phyloP scores from a whole-genome alignment of 106 monocot species.

The Allium cepa region DNA sequence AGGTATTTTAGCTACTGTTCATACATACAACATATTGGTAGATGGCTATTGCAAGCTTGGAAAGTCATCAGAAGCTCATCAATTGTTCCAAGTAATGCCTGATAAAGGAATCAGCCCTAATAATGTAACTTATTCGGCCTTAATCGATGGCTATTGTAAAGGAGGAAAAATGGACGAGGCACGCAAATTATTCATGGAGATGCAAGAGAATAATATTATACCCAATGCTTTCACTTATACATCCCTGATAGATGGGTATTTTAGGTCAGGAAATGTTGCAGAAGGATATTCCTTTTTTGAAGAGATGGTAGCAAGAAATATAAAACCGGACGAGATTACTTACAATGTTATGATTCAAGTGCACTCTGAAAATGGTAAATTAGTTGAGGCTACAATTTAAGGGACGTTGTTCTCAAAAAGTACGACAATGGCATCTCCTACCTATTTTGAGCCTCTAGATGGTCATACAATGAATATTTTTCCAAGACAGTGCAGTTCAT shows the following conservation, averaged over 20 bases:
- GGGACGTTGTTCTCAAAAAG: slow-evolving; percentile 25
- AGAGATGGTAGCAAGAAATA: slow-evolving; percentile 45
- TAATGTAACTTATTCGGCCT: slow-evolving; percentile 38
- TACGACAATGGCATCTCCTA: slow-evolving; percentile 1
- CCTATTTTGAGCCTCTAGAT: slow-evolving; percentile 24
- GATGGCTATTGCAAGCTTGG: slow-evolving; percentile 63
- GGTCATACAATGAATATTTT: slow-evolving; percentile 26
- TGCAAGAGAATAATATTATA: slow-evolving; percentile 45
- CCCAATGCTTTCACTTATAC: slow-evolving; percentile 55
- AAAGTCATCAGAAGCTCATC: slow-evolving; percentile 46
- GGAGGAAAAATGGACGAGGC: slow-evolving; percentile 46
- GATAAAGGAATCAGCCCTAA: slow-evolving; percentile 44
- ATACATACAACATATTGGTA: slow-evolving; percentile 56
- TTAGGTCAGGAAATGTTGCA: slow-evolving; percentile 20
- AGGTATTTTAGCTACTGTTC: slow-evolving; percentile 26
- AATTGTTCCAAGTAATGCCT: slow-evolving; percentile 43
- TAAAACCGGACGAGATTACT: slow-evolving; percentile 52
- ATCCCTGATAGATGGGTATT: slow-evolving; percentile 47
- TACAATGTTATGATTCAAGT: slow-evolving; percentile 35
- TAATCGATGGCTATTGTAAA: slow-evolving; percentile 52
- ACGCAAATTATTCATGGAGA: slow-evolving; percentile 37
- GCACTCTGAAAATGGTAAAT: slow-evolving; percentile 34
- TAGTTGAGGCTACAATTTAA: slow-evolving; percentile 35
- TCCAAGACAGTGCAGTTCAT: slow-evolving; percentile 22
- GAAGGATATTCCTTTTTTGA: slow-evolving; percentile 46